Evolutionary conservation across 202 grass and related monocot species (phyloP).

Genomic region (Panicum hallii): DNA sequence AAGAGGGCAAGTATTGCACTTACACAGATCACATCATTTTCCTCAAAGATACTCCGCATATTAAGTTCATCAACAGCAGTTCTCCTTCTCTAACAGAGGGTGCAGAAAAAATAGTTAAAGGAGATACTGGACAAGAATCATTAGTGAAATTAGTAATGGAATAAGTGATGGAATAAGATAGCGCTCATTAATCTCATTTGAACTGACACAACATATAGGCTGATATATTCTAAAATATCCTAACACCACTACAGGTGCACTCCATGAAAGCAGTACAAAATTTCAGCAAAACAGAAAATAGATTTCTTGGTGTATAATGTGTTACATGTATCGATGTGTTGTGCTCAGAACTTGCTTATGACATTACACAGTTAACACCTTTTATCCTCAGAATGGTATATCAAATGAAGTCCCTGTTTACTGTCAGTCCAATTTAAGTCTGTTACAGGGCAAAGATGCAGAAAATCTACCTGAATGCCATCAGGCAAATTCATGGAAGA

Average conservation of each 20-base stretch:
- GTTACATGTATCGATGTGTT: neutral
- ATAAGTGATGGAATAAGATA: neutral
- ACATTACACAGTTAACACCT: neutral
- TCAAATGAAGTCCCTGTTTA: conserved; percentile 2
- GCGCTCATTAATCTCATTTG: neutral
- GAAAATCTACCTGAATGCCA: conserved; percentile 78
- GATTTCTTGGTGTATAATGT: neutral
- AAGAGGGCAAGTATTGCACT: conserved; percentile 42
- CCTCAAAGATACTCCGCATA: conserved; percentile 82
- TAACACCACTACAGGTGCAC: neutral
- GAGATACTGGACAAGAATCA: conserved; percentile 22
- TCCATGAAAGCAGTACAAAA: neutral
- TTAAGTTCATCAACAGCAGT: conserved; percentile 99
- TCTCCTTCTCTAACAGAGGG: conserved; percentile 75
- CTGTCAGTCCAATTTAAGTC: neutral
- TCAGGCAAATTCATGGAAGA: conserved; percentile 97
- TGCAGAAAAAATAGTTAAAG: neutral
- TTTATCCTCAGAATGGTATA: conserved; percentile 4
- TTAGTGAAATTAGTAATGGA: neutral
- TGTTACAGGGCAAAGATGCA: neutral
- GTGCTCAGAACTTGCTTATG: neutral
- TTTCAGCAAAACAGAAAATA: neutral
- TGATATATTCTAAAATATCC: neutral
- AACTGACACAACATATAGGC: conserved; percentile 2
- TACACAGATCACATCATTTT: conserved; percentile 97